Base-by-base conservation (phyloP, 352 stramenopile genomes). In the Phytophthora fragariaefolia region DNA sequence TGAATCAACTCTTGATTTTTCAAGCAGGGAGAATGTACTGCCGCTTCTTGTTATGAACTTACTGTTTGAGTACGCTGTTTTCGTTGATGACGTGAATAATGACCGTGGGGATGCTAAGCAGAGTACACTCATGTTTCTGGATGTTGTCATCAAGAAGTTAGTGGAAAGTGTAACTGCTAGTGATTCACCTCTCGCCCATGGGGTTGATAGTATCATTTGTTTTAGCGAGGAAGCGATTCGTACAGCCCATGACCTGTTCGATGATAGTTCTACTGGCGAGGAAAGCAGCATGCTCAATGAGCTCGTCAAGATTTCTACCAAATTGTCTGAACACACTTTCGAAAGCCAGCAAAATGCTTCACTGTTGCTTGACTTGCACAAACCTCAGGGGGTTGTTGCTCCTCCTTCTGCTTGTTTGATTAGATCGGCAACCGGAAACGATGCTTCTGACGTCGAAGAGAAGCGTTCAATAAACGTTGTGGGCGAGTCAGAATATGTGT, bases 31-130 rank as follows among this genome's bases (percentile, higher is more conserved):
- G 17, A 82, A 79, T 32, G 58, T 62, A 26, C 23, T 82, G 7
- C 38, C 66, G 12, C 86, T 77, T 26, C 66, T 80, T 18, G 27
- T 82, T 30, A n/a, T 87, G 28, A 84, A 83, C 62, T 46, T 89
- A 1, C 24, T 89, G 28, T 63, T 84, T 9, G 76, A 79, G 38
- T 82, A 73, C 27, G 68, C 72, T 22, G 43, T 77, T n/a, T 69
- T 60, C 38, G 30, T 73, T 56, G 72, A 77, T 48, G 59, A 71
- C 42, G 32, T 45, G 22, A 57, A 64, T 49, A 62, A 60, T 13
- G 45, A 76, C 28, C 17, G 43, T 49, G 48, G 7, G 4, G 46
- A 45, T 54, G 52, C 13, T 36, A 70, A 54, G 23, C 9, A 64
- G 27, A 54, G 17, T 1, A 62, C 22, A 17, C 42, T 76, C 6